phyloP scores from a whole-genome alignment of 2,329 filamentous ascomycete species.

The Colletotrichum navitas region DNA sequence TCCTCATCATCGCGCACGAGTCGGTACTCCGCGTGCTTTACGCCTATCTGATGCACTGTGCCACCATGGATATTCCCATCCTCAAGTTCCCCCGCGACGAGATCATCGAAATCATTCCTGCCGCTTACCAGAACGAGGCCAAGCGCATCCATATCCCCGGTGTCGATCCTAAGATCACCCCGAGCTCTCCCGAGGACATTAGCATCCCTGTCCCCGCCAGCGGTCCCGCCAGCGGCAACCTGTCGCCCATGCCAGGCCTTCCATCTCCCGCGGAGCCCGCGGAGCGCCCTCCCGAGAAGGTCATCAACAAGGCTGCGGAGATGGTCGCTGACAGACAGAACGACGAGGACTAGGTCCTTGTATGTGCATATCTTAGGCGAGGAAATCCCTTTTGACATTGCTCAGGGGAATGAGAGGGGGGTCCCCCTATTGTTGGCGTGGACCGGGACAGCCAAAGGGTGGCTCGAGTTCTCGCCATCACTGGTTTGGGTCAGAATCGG shows the following conservation, averaged over 20 bases:
- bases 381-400: neutral
- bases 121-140: conserved; percentile 96
- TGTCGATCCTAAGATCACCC: conserved; percentile 75
- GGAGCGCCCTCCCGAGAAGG: conserved; percentile 61
- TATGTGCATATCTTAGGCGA: neutral
- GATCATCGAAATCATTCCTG: conserved; percentile 98
- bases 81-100: conserved; percentile 95
- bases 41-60: conserved; percentile 98
- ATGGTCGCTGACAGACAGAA: conserved; percentile 66
- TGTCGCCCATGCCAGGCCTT: conserved; percentile 62
- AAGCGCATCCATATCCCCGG: conserved; percentile 89
- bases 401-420: neutral
- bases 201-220: conserved; percentile 76
- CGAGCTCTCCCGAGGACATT: conserved; percentile 84
- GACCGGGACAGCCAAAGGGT: neutral
- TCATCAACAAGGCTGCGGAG: conserved; percentile 63
- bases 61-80: conserved; percentile 91
- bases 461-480: neutral
- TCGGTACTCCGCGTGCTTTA: conserved; percentile 97
- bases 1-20: conserved; percentile 98
- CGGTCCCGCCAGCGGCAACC: conserved; percentile 55
- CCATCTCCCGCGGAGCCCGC: conserved; percentile 60
- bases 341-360: conserved; percentile 60
- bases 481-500: neutral
- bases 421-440: neutral